Evolutionary conservation across 1,284 basidiomycete species (phyloP), one percentile per base, ranked within the genome.

Genomic region (Leccinum pallidistipes): DNA sequence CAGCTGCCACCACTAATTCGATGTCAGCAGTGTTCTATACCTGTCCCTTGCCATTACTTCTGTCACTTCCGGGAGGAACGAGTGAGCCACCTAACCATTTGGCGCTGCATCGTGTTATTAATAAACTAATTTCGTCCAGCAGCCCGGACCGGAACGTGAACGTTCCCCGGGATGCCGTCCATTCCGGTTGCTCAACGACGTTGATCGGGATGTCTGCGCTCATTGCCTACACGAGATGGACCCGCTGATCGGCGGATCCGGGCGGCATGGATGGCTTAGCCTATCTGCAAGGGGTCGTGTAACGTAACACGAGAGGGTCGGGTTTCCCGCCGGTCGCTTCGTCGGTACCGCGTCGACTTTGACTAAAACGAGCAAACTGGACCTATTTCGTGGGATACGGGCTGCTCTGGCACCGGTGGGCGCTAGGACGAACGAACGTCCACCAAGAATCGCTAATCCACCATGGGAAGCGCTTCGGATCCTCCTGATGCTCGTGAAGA

Each of bases 151-250:
- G 21, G 16, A 14, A 63, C 12, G 21, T 16, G 14, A 31, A 21
- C n/a, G 11, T n/a, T 16, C 29, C n/a, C 27, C 4, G 27, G 8
- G 27, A 60, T 71, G 65, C 65, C 65, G 57, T 59, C 62, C 60
- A 45, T 61, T 63, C 51, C 47, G 29, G 38, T 24, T 54, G 57
- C 58, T 58, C 55, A 56, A 60, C 24, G 14, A 43, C n/a, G 27
- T 27, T 62, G 45, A 43, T 55, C 5, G 40, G 49, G 32, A 32
- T 40, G 10, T 49, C 32, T 21, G 43, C 40, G 29, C 24, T 53
- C 21, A 60, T 70, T 67, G 61, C 64, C 27, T 62, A 65, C 57
- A 58, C 18, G 54, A 32, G 16, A 29, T 38, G 58, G 16, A 50
- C 56, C 57, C 58, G 10, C 50, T 29, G 29, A 52, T 31, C 12